Conservation (phyloP, 2,329 filamentous ascomycete genomes). For the Diaporthe vexans region DNA sequence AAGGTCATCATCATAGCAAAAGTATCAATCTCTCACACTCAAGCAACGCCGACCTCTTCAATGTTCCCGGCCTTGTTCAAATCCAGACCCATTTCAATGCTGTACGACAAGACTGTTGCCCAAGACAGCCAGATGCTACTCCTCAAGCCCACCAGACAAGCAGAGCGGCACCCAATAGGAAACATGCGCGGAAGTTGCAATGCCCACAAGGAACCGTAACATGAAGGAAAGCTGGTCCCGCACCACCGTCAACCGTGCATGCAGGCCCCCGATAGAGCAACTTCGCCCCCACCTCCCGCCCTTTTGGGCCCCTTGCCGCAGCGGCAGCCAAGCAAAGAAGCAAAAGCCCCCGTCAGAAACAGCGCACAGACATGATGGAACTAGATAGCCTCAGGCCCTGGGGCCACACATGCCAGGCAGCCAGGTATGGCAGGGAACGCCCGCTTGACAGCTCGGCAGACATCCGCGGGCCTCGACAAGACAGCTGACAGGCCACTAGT, state of each 20-base stretch:
- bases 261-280: neutral
- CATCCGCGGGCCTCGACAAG: neutral
- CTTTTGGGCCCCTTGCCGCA: neutral
- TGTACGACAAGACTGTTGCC: neutral
- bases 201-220: neutral
- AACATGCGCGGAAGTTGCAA: neutral
- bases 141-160: neutral
- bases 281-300: neutral
- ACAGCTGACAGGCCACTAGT: constrained; percentile 1
- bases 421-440: too few relatives aligned
- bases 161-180: constrained; percentile 3
- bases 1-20: constrained; percentile 20
- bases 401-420: too few relatives aligned
- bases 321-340: constrained; percentile 9
- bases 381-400: neutral
- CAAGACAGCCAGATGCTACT: neutral
- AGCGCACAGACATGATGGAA: neutral
- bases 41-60: neutral
- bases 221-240: neutral
- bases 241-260: neutral
- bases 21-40: neutral
- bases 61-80: too few relatives aligned
- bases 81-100: neutral
- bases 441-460: constrained; percentile 11
- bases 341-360: neutral